Conservation (phyloP, 2,329 filamentous ascomycete genomes). For the Fusarium humuli region DNA sequence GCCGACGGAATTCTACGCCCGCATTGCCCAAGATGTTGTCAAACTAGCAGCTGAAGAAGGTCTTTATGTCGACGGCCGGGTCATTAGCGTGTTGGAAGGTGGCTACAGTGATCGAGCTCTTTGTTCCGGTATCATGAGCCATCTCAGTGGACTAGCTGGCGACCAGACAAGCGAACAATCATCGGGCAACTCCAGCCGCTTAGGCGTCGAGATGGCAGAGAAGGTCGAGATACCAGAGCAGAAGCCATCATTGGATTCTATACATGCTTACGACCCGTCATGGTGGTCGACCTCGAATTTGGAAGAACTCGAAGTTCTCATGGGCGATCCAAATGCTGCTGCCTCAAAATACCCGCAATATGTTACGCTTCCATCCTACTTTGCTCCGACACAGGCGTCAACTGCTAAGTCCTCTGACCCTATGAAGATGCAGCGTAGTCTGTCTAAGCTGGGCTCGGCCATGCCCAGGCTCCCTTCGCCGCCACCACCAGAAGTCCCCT, state of each 20-base stretch:
- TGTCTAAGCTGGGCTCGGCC: conserved; percentile 64
- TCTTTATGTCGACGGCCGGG: conserved; percentile 80
- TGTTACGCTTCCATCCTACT: conserved; percentile 77
- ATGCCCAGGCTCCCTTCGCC: conserved; percentile 65
- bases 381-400: conserved; percentile 88
- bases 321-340: conserved; percentile 58
- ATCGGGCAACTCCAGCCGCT: conserved; percentile 53
- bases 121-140: conserved; percentile 88
- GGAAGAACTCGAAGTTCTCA: conserved; percentile 74
- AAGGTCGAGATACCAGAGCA: conserved; percentile 56
- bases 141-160: conserved; percentile 83
- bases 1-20: conserved; percentile 95
- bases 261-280: conserved; percentile 68
- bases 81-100: conserved; percentile 94
- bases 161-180: conserved; percentile 58
- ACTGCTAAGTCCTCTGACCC: conserved; percentile 81
- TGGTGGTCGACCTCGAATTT: conserved; percentile 79
- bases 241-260: conserved; percentile 41
- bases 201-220: conserved; percentile 70
- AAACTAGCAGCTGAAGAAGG: conserved; percentile 83
- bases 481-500: conserved; percentile 84
- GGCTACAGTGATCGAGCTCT: conserved; percentile 95
- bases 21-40: conserved; percentile 87
- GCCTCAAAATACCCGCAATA: conserved; percentile 65
- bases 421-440: conserved; percentile 71